Percentiles rank a stretch among this genome's conserved stretches.
These are phyloP conservation scores for Perkinsus olseni DNA, from an alignment of 169 alveolate genomes.

Conservation along the genomic window DNA sequence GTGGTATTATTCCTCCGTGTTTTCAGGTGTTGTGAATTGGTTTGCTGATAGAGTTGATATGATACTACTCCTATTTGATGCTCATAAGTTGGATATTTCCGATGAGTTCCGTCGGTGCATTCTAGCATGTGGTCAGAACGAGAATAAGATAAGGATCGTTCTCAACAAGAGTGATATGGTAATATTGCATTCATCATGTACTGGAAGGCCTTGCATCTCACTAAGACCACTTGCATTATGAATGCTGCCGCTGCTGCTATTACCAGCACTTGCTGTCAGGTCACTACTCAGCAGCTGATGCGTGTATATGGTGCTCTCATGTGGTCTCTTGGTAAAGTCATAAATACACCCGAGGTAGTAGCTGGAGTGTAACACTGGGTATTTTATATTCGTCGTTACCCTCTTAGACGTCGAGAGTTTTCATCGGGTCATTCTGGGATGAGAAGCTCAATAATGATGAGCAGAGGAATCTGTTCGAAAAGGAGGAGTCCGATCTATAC, in stretches of 20 bases:
- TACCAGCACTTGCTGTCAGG: not conserved
- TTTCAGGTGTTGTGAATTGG: slow-evolving; percentile 53
- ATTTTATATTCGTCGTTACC: not conserved
- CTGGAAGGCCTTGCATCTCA: no score
- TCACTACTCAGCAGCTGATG: slow-evolving; percentile 60
- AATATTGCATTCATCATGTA: no score
- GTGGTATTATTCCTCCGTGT: no score
- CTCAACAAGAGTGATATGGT: slow-evolving; percentile 51
- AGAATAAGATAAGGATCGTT: slow-evolving; percentile 44
- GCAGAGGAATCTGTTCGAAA: slow-evolving; percentile 51
- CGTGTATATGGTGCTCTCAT: slow-evolving; percentile 66
- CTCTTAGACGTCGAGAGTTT: slow-evolving; percentile 42
- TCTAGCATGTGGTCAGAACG: slow-evolving; percentile 39
- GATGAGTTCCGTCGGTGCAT: slow-evolving; percentile 60
- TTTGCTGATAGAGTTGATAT: slow-evolving; percentile 60
- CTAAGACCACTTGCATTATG: no score
- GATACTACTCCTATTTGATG: slow-evolving; percentile 56
- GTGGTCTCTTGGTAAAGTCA: slow-evolving; percentile 56
- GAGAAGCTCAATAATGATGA: slow-evolving; percentile 49
- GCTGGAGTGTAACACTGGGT: not conserved
- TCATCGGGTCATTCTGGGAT: slow-evolving; percentile 60
- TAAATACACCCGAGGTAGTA: slow-evolving; percentile 25
- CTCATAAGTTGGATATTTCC: slow-evolving; percentile 61
- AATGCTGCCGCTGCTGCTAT: not conserved
- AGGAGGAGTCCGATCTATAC: slow-evolving; percentile 55